Conservation (phyloP, 2,329 filamentous ascomycete species). For the Pyrenophora seminiperda region DNA sequence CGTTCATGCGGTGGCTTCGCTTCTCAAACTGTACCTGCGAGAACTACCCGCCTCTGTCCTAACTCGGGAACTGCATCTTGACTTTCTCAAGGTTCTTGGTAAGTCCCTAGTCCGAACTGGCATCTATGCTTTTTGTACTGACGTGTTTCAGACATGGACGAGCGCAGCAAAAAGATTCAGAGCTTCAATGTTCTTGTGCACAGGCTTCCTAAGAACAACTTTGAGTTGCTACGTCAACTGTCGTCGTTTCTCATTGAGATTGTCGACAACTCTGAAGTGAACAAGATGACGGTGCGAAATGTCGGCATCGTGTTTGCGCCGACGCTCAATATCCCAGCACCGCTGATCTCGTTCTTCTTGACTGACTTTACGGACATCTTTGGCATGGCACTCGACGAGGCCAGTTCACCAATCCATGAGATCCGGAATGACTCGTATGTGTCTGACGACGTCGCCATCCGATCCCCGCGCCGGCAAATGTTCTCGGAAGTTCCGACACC, state of each 20-base stretch:
- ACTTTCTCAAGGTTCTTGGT: slow-evolving; percentile 81
- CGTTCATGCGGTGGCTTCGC: slow-evolving; percentile 91
- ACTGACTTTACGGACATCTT: slow-evolving; percentile 91
- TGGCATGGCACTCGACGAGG: slow-evolving; percentile 67
- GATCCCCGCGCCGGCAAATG: slow-evolving; percentile 68
- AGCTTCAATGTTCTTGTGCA: slow-evolving; percentile 79
- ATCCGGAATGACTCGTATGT: slow-evolving; percentile 51
- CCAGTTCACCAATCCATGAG: slow-evolving; percentile 52
- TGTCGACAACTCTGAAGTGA: slow-evolving; percentile 84
- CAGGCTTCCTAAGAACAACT: slow-evolving; percentile 78
- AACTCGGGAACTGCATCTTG: slow-evolving; percentile 85
- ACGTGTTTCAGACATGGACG: slow-evolving; percentile 66
- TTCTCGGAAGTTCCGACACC: slow-evolving; percentile 70
- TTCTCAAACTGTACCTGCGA: slow-evolving; percentile 91
- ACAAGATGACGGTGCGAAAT: slow-evolving; percentile 98
- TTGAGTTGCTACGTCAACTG: slow-evolving; percentile 79
- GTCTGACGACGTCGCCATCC: slow-evolving; percentile 60
- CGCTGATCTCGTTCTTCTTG: slow-evolving; percentile 90
- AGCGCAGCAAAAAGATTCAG: slow-evolving; percentile 75
- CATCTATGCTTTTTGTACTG: slow-evolving; percentile 15
- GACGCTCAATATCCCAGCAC: slow-evolving; percentile 92
- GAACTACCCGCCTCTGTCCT: slow-evolving; percentile 91
- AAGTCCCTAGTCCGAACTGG: slow-evolving; percentile 30
- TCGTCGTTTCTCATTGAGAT: slow-evolving; percentile 90
- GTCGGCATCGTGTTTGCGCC: slow-evolving; percentile 97